Conservation (phyloP, 2,329 filamentous ascomycete species). For the Zelopaecilomyces penicillatus region DNA sequence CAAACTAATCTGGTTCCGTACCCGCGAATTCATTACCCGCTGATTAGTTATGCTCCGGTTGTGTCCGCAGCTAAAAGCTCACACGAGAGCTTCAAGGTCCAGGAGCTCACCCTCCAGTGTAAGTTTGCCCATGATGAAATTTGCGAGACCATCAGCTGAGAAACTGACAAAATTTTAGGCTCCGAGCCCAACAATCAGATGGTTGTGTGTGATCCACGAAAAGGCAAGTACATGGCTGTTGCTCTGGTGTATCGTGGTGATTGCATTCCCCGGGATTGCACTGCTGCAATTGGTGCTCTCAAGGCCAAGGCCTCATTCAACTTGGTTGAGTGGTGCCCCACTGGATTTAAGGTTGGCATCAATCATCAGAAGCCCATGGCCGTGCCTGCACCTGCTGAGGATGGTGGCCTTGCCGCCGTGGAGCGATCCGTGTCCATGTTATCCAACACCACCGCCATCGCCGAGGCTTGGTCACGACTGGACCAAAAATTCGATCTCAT, state of each 20-base stretch:
- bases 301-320: conserved; percentile 67
- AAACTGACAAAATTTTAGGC: conserved; percentile 32
- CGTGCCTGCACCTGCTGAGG: conserved; percentile 43
- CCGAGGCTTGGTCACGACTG: conserved; percentile 64
- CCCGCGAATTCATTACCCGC: conserved; percentile 65
- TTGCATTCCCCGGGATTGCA: conserved; percentile 62
- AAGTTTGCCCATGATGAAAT: conserved; percentile 22
- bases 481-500: conserved; percentile 72
- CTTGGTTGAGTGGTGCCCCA: conserved; percentile 68
- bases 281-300: conserved; percentile 55
- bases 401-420: conserved; percentile 53
- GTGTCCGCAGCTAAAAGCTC: conserved; percentile 67
- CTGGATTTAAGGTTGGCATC: conserved; percentile 68
- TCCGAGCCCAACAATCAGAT: conserved; percentile 75
- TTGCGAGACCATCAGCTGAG: background rate
- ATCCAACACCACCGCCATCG: conserved; percentile 67
- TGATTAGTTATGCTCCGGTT: conserved; percentile 66
- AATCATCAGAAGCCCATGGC: conserved; percentile 62
- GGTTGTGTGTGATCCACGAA: conserved; percentile 66
- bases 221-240: conserved; percentile 71
- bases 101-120: conserved; percentile 69
- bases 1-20: conserved; percentile 69
- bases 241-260: conserved; percentile 65
- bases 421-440: conserved; percentile 61
- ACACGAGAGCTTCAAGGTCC: conserved; percentile 82